A percentile compares a stretch with the other conserved stretches of the same genome.
Conservation (phyloP, 306 rosid genomes). For the Fagus crenata region DNA sequence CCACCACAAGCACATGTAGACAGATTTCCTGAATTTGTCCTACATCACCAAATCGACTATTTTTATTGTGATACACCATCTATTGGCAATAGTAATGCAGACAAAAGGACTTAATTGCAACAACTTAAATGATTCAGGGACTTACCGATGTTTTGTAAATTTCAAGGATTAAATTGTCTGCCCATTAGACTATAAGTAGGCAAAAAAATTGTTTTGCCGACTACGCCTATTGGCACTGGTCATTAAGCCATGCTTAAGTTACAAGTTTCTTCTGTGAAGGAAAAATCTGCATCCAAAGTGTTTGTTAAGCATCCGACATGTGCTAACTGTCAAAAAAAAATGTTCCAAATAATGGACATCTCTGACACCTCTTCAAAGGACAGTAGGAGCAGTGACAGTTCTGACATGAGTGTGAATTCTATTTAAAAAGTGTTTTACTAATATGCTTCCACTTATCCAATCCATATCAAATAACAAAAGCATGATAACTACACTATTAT, state of each 20-base stretch:
- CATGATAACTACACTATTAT: not conserved
- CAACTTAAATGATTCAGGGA: too few species aligned
- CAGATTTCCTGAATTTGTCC: too few species aligned
- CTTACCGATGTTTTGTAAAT: too few species aligned
- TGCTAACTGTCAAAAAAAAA: too few species aligned
- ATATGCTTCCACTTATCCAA: constrained; percentile 4
- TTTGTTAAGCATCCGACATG: not conserved
- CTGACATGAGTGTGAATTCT: not conserved
- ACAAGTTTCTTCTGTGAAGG: too few species aligned
- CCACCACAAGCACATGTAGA: too few species aligned
- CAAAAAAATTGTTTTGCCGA: not conserved
- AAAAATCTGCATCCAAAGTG: not conserved
- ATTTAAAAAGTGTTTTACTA: not conserved
- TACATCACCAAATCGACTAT: too few species aligned
- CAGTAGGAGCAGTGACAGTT: not conserved
- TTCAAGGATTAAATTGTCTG: too few species aligned
- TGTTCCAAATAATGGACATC: too few species aligned
- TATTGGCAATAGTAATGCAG: too few species aligned
- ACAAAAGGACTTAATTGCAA: too few species aligned
- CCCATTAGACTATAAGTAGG: not conserved
- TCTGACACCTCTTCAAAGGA: not conserved
- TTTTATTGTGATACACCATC: too few species aligned
- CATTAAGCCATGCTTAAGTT: not conserved
- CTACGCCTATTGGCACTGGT: not conserved
- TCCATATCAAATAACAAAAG: not conserved